Evolutionary conservation across 208 protist species (phyloP), one percentile per base, ranked within the genome.

Genomic region (Trypanosoma melophagium): DNA sequence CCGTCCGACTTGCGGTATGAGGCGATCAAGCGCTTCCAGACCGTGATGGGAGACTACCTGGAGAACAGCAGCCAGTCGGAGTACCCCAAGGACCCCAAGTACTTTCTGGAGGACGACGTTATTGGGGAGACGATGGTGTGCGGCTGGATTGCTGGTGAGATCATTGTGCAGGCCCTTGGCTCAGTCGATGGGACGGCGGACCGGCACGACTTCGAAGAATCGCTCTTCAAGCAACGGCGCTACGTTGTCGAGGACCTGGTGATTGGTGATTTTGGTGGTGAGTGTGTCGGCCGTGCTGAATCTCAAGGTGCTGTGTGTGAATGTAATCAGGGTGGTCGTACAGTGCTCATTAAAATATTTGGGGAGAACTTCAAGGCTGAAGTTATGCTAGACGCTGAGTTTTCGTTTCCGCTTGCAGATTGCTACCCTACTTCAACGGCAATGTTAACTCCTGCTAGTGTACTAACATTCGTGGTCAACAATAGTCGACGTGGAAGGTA

Each of bases 261-360:
- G n/a, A 38, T 79, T 55, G 67, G 74, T 5, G 56, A 63, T 47
- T 79, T 56, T 51, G 74, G 67, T 58, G 74, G 67, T 3, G 50
- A 64, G 0, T 70, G 60, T 42, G 21, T 25, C 9, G 56, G 24
- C 40, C n/a, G 4, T 0, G 44, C 58, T 14, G 52, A 0, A 14
- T 14, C 9, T 35, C 45, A 63, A 1, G 62, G 62, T 12, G 66
- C 66, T 16, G 35, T 28, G 10, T 71, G 66, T 56, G 25, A 51
- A 16, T 76, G 71, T 56, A 76, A 76, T 49, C 61, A 71, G 22
- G 71, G 71, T 55, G 71, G 71, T 2, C 63, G 58, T 21, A 44
- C 53, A 41, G 62, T 65, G 7, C 60, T 54, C 41, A 67, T 76
- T 42, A 76, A 60, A 28, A 24, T 28, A 19, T 47, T 76, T 49